A percentile compares a stretch with the other conserved stretches of the same genome.
These are phyloP conservation scores for Colletotrichum spinosum DNA, from an alignment of 2,329 filamentous ascomycete species.

Conservation along the genomic window DNA sequence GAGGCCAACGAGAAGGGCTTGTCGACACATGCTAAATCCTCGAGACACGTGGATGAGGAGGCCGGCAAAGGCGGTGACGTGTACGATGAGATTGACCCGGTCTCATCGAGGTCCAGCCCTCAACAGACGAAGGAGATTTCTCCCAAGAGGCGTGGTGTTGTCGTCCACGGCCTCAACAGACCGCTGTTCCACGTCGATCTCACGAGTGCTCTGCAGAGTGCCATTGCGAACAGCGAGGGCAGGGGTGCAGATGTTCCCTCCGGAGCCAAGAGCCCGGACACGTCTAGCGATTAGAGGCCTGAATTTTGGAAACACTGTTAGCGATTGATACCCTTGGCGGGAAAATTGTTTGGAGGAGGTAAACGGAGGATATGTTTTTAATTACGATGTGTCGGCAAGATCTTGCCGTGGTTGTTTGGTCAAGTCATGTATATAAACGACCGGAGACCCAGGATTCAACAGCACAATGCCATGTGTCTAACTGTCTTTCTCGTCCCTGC, in stretches of 20 bases:
- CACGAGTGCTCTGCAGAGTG: constrained; percentile 88
- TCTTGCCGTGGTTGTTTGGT: background rate
- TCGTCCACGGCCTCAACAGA: constrained; percentile 87
- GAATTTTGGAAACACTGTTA: constrained; percentile 20
- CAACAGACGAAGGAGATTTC: constrained; percentile 48
- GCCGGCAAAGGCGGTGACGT: constrained; percentile 47
- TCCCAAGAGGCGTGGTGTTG: constrained; percentile 64
- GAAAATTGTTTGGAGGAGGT: background rate
- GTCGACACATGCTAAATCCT: constrained; percentile 24
- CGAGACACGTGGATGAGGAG: constrained; percentile 47
- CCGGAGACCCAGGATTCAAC: too few species aligned
- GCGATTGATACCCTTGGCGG: constrained; percentile 36
- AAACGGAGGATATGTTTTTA: constrained; percentile 2
- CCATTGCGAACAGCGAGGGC: constrained; percentile 81
- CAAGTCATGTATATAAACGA: too few species aligned
- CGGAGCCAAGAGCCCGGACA: constrained; percentile 24
- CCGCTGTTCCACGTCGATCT: constrained; percentile 96
- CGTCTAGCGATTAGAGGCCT: constrained; percentile 22
- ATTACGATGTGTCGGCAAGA: background rate
- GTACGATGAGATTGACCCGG: constrained; percentile 47
- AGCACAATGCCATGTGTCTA: too few species aligned
- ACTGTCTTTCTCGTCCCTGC: too few species aligned
- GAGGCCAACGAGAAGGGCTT: constrained; percentile 63
- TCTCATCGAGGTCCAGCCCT: constrained; percentile 36
- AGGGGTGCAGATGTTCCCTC: constrained; percentile 43